These are phyloP conservation scores for Litchi chinensis DNA, from an alignment of 345 rosid species.

Conservation along the genomic window DNA sequence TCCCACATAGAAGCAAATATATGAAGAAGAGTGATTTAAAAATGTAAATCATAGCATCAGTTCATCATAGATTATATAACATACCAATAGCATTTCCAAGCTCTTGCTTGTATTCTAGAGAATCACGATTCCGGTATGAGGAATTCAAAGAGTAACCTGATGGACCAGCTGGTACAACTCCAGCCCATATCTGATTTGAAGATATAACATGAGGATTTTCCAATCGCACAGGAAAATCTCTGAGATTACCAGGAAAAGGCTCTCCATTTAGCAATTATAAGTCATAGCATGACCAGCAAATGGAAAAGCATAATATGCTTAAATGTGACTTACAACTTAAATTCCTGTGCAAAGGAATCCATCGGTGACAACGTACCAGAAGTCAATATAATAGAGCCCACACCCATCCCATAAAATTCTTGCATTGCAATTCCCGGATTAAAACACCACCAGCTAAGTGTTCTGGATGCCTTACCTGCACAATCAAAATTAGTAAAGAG, in stretches of 20 bases:
- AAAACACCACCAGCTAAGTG: slow-evolving; percentile 99
- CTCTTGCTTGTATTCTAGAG: slow-evolving; percentile 88
- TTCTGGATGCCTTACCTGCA: slow-evolving; percentile 84
- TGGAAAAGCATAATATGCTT: slow-evolving; percentile 22
- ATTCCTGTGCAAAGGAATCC: slow-evolving; percentile 91
- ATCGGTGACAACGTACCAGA: slow-evolving; percentile 97
- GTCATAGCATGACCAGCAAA: slow-evolving; percentile 13
- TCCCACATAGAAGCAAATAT: neutral
- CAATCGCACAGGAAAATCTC: slow-evolving; percentile 86
- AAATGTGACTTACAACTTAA: slow-evolving; percentile 67
- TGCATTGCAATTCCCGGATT: slow-evolving; percentile 97
- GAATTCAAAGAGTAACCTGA: slow-evolving; percentile 81
- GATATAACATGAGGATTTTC: slow-evolving; percentile 99
- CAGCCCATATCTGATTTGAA: slow-evolving; percentile 90
- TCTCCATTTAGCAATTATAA: slow-evolving; percentile 32
- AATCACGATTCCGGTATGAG: slow-evolving; percentile 76
- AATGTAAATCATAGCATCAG: slow-evolving; percentile 21
- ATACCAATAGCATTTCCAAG: slow-evolving; percentile 96
- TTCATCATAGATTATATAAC: slow-evolving; percentile 31
- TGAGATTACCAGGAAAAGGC: slow-evolving; percentile 36
- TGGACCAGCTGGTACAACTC: slow-evolving; percentile 88
- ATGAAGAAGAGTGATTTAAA: neutral
- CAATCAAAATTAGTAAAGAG: slow-evolving; percentile 14
- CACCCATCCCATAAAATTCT: slow-evolving; percentile 70
- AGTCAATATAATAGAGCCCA: slow-evolving; percentile 86